Evolutionary conservation across 2,329 filamentous ascomycete genomes (phyloP).

Genomic region (Arthrobotrys entomopaga): DNA sequence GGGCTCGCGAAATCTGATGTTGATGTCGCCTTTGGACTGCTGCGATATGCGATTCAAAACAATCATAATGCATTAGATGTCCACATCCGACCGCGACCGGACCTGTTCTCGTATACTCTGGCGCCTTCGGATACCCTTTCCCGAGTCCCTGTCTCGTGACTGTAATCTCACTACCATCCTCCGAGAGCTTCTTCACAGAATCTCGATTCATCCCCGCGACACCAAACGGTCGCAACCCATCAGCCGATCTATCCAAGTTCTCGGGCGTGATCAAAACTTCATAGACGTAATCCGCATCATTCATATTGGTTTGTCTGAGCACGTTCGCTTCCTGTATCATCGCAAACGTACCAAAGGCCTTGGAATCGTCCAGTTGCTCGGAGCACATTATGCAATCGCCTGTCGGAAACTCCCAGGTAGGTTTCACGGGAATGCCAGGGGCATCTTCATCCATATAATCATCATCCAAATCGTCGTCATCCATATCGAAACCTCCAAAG

Average conservation of each 20-base stretch:
- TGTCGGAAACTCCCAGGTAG: conserved; percentile 87
- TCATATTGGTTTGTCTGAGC: conserved; percentile 83
- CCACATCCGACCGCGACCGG: conserved; percentile 91
- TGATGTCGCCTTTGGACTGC: conserved; percentile 84
- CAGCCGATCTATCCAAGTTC: conserved; percentile 85
- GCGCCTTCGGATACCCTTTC: conserved; percentile 78
- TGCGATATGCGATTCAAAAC: conserved; percentile 90
- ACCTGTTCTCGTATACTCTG: conserved; percentile 64
- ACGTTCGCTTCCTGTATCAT: conserved; percentile 87
- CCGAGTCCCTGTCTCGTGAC: conserved; percentile 84
- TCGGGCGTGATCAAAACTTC: conserved; percentile 82
- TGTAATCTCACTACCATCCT: conserved; percentile 75
- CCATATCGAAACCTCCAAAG: conserved; percentile 63
- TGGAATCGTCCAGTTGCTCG: conserved; percentile 89
- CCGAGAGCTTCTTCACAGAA: conserved; percentile 78
- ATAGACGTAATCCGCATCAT: conserved; percentile 82
- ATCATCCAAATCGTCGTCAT: conserved; percentile 83
- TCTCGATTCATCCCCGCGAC: conserved; percentile 87
- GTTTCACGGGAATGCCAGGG: conserved; percentile 71
- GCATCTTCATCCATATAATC: conserved; percentile 76
- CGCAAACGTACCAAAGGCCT: conserved; percentile 91
- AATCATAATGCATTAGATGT: conserved; percentile 97
- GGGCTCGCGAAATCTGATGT: conserved; percentile 92
- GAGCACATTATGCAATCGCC: conserved; percentile 97
- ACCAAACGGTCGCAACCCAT: conserved; percentile 85